Evolutionary conservation across 129 eudicot genomes (phyloP).

Genomic region (Pittosporum tobira): DNA sequence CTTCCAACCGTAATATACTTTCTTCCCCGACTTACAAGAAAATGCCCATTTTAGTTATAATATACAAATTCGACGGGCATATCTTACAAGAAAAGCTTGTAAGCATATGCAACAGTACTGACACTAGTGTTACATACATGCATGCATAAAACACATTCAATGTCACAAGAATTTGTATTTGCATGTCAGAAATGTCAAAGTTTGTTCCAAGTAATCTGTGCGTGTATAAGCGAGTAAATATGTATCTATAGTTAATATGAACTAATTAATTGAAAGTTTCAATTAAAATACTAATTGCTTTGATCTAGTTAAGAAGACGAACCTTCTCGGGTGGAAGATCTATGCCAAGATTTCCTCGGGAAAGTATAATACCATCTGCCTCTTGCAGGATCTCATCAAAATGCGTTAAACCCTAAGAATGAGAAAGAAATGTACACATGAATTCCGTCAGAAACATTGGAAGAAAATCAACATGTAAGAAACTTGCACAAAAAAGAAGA

Average conservation of each 20-base stretch:
- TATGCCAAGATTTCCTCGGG: slow-evolving; percentile 97
- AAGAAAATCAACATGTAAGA: not conserved
- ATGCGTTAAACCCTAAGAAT: slow-evolving; percentile 73
- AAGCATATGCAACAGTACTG: too few relatives aligned
- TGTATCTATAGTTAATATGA: not conserved
- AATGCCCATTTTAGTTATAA: too few relatives aligned
- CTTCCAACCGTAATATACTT: too few relatives aligned
- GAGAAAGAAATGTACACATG: slow-evolving; percentile 2
- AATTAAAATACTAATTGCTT: not conserved
- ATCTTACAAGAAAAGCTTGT: too few relatives aligned
- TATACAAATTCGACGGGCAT: too few relatives aligned
- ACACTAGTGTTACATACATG: too few relatives aligned
- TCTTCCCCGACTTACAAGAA: too few relatives aligned
- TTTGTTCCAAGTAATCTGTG: too few relatives aligned
- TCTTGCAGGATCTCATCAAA: slow-evolving; percentile 95
- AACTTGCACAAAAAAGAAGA: not conserved
- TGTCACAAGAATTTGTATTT: too few relatives aligned
- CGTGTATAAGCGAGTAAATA: too few relatives aligned
- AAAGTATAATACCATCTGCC: slow-evolving; percentile 97
- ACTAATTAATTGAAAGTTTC: not conserved
- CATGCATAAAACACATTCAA: too few relatives aligned
- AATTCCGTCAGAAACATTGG: not conserved
- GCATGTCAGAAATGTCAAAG: too few relatives aligned
- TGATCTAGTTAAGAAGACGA: not conserved
- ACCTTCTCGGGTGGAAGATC: slow-evolving; percentile 99